Evolutionary conservation across 2,329 filamentous ascomycete genomes (phyloP), one percentile per base, ranked within the genome.

Genomic region (Penicillium verrucosum): DNA sequence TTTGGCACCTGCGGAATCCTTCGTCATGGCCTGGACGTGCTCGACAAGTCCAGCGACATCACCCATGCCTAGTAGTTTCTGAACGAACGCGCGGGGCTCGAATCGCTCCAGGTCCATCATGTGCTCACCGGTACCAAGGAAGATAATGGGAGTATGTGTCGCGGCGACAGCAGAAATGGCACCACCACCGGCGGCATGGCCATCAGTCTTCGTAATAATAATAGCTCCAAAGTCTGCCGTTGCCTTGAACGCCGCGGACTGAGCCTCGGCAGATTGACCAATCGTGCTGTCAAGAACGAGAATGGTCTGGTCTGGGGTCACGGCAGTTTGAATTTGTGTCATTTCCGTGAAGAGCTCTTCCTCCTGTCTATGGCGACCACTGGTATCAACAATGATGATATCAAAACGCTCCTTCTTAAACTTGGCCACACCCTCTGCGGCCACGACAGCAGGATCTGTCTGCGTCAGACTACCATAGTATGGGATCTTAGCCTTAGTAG

Each of bases 341-440:
- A 99, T 99, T 75, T 99, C 94, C 61, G 92, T 89, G 77, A 99
- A 99, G 4, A 99, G 81, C 11, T 95, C 92, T 68, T 90, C 87
- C 76, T 99, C 94, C 71, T 99, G 94, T 70, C 92, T 86, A 78
- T 99, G 94, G 65, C 94, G 84, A 74, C 94, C 94, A 45, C 90
- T 96, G 0, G 94, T 99, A 78, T 99, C 94, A 54, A 99, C 94
- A 60, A 99, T 97, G 69, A 99, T 99, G 65, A 99, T 88, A 76
- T 99, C 94, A 72, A 99, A 99, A 46, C 87, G 85, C 79, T 99
- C 94, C 81, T 97, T 97, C 80, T 96, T 97, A 82, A 99, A 99
- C 77, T 97, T 95, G 45, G 96, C 92, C 32, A 99, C 94, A 77
- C 94, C 94, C 65, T 97, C 92, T n/a, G 86, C 85, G 0, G 94